Evolutionary conservation across 768 basidiomycete genomes (phyloP).

Genomic region (Psilocybe subaeruginosa): DNA sequence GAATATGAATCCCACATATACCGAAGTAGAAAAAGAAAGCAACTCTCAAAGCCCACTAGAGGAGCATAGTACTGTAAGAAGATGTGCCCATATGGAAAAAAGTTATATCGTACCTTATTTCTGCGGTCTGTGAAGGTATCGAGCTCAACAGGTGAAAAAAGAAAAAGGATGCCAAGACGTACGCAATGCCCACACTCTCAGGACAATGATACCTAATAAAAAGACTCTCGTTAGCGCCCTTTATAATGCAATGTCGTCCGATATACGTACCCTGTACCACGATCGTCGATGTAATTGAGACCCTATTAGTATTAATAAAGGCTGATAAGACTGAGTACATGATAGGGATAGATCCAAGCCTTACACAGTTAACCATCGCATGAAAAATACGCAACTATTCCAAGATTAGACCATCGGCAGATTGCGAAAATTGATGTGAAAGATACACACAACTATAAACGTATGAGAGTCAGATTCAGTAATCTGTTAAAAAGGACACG

Average conservation of each 20-base stretch:
- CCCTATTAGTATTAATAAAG: constrained; percentile 14
- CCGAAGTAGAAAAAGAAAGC: constrained; percentile 30
- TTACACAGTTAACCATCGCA: constrained; percentile 31
- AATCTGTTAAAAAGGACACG: background rate
- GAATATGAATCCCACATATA: constrained; percentile 2
- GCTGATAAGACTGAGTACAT: background rate
- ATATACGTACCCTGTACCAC: constrained; percentile 22
- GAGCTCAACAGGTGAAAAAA: background rate
- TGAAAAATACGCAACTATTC: constrained; percentile 29
- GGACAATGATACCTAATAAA: constrained; percentile 24
- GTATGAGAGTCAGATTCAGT: background rate
- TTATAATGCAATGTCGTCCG: background rate
- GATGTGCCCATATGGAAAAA: background rate
- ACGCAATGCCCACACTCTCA: constrained; percentile 32
- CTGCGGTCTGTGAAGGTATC: constrained; percentile 16
- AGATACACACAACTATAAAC: constrained; percentile 5
- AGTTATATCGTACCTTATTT: constrained; percentile 13
- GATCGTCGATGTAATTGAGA: constrained; percentile 20
- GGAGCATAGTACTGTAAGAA: background rate
- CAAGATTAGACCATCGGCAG: background rate
- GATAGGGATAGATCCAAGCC: background rate
- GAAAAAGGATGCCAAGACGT: constrained; percentile 2
- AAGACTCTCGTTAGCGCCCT: background rate
- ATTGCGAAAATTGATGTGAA: background rate
- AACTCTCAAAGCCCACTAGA: constrained; percentile 17